Evolutionary conservation across 2,329 filamentous ascomycete genomes (phyloP).

Genomic region (Ceratocystis albifundus): DNA sequence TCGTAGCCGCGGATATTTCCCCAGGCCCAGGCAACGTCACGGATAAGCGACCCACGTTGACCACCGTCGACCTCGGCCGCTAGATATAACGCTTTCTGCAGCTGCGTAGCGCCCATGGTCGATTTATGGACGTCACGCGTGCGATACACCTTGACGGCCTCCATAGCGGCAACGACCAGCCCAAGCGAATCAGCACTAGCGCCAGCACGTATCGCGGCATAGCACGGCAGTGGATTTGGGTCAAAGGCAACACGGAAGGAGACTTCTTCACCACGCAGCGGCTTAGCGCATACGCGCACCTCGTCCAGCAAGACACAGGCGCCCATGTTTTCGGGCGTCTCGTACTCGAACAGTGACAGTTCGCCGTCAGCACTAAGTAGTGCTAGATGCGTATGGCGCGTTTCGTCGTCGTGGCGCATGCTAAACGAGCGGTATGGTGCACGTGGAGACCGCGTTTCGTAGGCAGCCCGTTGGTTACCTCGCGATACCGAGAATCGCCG

Average conservation of each 20-base stretch:
- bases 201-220: conserved; percentile 65
- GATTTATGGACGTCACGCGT: conserved; percentile 48
- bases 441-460: conserved; percentile 46
- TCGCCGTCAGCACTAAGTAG: conserved; percentile 73
- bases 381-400: conserved; percentile 71
- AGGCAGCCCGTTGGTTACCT: conserved; percentile 36
- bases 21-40: conserved; percentile 85
- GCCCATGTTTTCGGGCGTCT: conserved; percentile 72
- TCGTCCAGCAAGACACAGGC: conserved; percentile 55
- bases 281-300: conserved; percentile 37
- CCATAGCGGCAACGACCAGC: conserved; percentile 77
- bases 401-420: conserved; percentile 70
- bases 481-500: conserved; percentile 61
- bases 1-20: conserved; percentile 86
- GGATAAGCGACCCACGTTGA: conserved; percentile 50
- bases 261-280: conserved; percentile 70
- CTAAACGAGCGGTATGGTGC: conserved; percentile 67
- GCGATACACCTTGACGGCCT: conserved; percentile 70
- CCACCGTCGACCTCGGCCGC: conserved; percentile 62
- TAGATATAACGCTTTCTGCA: conserved; percentile 69
- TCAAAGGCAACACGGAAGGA: conserved; percentile 81
- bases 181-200: conserved; percentile 67
- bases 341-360: conserved; percentile 71
- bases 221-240: conserved; percentile 72
- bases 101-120: conserved; percentile 41